Conservation (phyloP, 768 basidiomycete species). For the Pleurotus djamor region DNA sequence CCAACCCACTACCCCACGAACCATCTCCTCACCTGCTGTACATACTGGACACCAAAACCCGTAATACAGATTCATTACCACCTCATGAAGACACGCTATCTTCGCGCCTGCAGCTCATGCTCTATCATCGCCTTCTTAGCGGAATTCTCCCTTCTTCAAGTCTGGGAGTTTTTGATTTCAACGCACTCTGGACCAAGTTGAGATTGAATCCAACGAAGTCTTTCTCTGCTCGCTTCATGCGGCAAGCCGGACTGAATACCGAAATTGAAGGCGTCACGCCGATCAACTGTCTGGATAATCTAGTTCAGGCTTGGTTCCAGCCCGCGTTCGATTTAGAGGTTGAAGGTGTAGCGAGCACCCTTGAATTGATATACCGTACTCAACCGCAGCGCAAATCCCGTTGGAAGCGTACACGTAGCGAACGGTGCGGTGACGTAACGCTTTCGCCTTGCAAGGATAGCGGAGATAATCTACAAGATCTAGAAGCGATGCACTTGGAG, state of each 20-base stretch:
- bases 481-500: conserved; percentile 41
- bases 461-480: conserved; percentile 2
- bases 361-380: conserved; percentile 53
- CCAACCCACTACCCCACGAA: background rate
- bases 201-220: conserved; percentile 35
- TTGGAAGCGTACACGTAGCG: conserved; percentile 16
- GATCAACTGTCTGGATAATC: conserved; percentile 33
- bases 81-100: conserved; percentile 53
- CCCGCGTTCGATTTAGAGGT: conserved; percentile 24
- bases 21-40: conserved; percentile 28
- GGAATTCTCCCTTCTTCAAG: conserved; percentile 35
- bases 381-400: conserved; percentile 20
- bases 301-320: conserved; percentile 28
- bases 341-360: conserved; percentile 30
- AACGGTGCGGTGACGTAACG: background rate
- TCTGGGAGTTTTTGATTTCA: conserved; percentile 48
- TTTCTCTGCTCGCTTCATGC: conserved; percentile 53
- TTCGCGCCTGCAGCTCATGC: conserved; percentile 72
- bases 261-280: conserved; percentile 13
- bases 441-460: background rate
- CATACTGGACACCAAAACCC: conserved; percentile 72
- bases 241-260: conserved; percentile 31
- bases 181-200: conserved; percentile 46
- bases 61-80: conserved; percentile 48
- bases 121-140: conserved; percentile 68